Conservation (phyloP, 257 asterid species). For the Lycium ferocissimum region DNA sequence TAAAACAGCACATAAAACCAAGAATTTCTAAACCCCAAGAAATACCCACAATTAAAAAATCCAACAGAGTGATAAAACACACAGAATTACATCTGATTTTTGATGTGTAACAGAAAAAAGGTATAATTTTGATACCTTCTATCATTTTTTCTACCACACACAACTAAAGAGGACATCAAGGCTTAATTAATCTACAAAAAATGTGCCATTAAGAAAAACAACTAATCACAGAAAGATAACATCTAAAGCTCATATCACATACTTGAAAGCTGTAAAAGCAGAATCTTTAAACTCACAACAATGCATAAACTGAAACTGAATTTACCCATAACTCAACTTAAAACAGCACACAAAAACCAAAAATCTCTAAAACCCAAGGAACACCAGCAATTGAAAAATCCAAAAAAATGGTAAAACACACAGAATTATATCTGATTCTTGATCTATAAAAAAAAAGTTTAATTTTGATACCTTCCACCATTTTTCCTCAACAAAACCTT, state of each 20-base stretch:
- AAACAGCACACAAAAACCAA: not conserved
- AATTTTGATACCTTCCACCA: conserved; percentile 25
- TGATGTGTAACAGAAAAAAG: not conserved
- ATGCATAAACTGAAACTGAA: not conserved
- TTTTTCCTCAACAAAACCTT: not conserved
- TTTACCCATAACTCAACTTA: conserved; percentile 4
- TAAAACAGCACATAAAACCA: not conserved
- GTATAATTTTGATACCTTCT: conserved; percentile 20
- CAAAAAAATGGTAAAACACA: not conserved
- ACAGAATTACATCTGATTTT: not conserved
- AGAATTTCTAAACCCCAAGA: not conserved
- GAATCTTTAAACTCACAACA: not conserved
- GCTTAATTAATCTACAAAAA: not conserved
- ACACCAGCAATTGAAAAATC: not conserved
- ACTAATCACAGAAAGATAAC: not conserved
- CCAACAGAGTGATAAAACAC: not conserved
- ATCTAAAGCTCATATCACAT: not conserved
- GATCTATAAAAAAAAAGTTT: not conserved
- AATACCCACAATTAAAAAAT: not conserved
- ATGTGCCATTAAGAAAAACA: not conserved
- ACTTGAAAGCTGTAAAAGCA: not conserved
- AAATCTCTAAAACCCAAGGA: not conserved
- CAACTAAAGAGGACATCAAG: conserved; percentile 11
- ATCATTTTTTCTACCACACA: conserved; percentile 6
- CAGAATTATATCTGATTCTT: not conserved